Evolutionary conservation across 148 eudicot species (phyloP).

Genomic region (Fallopia convolvulus): DNA sequence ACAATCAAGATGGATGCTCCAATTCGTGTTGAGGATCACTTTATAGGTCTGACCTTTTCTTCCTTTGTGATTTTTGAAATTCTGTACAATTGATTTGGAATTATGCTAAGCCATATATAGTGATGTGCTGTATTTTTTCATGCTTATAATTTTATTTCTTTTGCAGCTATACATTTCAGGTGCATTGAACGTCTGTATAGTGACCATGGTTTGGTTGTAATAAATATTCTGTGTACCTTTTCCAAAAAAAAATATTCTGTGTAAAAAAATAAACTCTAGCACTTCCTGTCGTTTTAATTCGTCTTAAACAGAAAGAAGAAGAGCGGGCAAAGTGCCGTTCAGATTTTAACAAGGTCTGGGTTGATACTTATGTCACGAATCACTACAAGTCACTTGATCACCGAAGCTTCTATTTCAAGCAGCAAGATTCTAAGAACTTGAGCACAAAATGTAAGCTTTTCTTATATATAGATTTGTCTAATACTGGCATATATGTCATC

Average conservation of each 20-base stretch:
- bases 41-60: constrained; percentile 43
- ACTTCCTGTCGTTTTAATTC: constrained; percentile 70
- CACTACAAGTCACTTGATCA: constrained; percentile 98
- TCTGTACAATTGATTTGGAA: neutral
- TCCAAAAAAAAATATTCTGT: constrained; percentile 72
- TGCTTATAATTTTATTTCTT: neutral
- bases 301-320: constrained; percentile 90
- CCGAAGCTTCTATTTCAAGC: constrained; percentile 97
- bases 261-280: constrained; percentile 57
- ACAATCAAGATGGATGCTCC: constrained; percentile 40
- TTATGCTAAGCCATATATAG: neutral
- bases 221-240: constrained; percentile 68
- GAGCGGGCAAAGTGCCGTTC: constrained; percentile 86
- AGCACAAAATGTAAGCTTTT: constrained; percentile 72
- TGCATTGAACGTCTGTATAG: constrained; percentile 94
- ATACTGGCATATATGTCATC: neutral
- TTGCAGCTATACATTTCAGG: constrained; percentile 70
- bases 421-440: constrained; percentile 93
- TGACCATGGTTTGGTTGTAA: constrained; percentile 87
- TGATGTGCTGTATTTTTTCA: neutral
- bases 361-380: constrained; percentile 83
- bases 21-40: constrained; percentile 64
- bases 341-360: constrained; percentile 93
- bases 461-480: neutral
- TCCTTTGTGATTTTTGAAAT: too few relatives aligned